Percentiles rank a stretch among this genome's conserved stretches.
Conservation (phyloP, 805 yeast species). For the Barnettozyma botsteinii region DNA sequence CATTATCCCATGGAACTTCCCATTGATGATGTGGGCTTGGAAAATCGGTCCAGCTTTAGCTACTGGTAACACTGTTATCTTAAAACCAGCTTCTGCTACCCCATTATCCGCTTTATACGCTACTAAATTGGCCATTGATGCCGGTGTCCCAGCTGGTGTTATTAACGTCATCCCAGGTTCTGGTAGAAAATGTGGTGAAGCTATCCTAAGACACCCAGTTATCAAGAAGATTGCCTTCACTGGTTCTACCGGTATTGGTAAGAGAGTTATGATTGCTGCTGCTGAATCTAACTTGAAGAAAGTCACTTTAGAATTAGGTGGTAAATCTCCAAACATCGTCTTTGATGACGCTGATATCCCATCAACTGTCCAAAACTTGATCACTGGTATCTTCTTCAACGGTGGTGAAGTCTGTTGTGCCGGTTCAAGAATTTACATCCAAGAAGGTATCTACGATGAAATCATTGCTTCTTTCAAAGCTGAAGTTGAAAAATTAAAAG, state of each 20-base stretch:
- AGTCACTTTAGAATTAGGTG: conserved; percentile 78
- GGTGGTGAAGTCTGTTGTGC: conserved; percentile 84
- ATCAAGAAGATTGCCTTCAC: conserved; percentile 76
- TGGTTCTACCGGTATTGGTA: conserved; percentile 76
- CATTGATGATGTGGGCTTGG: conserved; percentile 75
- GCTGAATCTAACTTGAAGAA: conserved; percentile 71
- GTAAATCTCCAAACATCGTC: conserved; percentile 74
- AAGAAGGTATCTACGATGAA: conserved; percentile 64
- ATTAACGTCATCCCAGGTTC: conserved; percentile 70
- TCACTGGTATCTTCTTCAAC: conserved; percentile 68
- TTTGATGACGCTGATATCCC: conserved; percentile 63
- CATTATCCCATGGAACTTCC: conserved; percentile 84
- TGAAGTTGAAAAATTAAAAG: conserved; percentile 54
- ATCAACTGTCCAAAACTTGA: conserved; percentile 41
- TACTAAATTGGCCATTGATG: conserved; percentile 55
- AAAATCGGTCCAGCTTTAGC: conserved; percentile 75
- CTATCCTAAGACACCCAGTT: conserved; percentile 60
- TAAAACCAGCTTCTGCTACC: conserved; percentile 75
- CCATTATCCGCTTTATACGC: conserved; percentile 67
- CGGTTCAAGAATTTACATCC: conserved; percentile 74
- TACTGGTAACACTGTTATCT: conserved; percentile 66
- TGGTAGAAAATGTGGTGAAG: conserved; percentile 68
- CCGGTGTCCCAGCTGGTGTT: conserved; percentile 73
- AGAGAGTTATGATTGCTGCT: conserved; percentile 61
- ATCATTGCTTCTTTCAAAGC: conserved; percentile 51